Evolutionary conservation across 75 land plant species (phyloP), one percentile per base, ranked within the genome.

Genomic region (Cryptomeria japonica): DNA sequence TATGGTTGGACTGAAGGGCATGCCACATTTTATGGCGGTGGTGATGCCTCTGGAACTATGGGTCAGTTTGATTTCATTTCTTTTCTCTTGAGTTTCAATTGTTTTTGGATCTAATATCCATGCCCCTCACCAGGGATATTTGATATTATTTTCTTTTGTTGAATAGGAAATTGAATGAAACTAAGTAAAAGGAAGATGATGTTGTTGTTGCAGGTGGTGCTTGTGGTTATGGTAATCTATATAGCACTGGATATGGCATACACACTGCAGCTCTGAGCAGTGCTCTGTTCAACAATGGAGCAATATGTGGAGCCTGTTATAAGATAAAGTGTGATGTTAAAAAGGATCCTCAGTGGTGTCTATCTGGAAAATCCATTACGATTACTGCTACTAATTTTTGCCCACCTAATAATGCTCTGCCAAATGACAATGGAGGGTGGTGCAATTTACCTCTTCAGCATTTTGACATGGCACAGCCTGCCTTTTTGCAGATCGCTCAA

Each of bases 211-310:
- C 46, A 44, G 46, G 46, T 44, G 46, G 46, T 44, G 5, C 46
- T 2, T 44, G 46, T 44, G 46, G 95, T 0, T 96, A 92, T 64
- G 89, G 78, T 46, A 86, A 93, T 86, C 39, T 90, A 55, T 58
- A 42, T 11, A 53, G 39, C 22, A 70, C 41, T 18, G 94, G 96
- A 3, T 96, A 94, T 32, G 96, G 94, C 3, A 15, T 83, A 14
- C n/a, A 85, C 2, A 96, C 95, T 12, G 92, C 91, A 4, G 96
- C 96, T 15, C 55, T 95, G 85, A 95, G 95, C 87, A 76, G 77
- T 2, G 86, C 86, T 25, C 9, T 95, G 70, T 95, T 93, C 92
- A 88, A 93, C 37, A 46, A 90, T 3, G 96, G 94, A 0, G 77
- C 28, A 53, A 61, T 84, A 0, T 95, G 96, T 73, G 94, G 96